phyloP scores from a whole-genome alignment of 352 stramenopile genomes.

The Phytopythium mirpurense region DNA sequence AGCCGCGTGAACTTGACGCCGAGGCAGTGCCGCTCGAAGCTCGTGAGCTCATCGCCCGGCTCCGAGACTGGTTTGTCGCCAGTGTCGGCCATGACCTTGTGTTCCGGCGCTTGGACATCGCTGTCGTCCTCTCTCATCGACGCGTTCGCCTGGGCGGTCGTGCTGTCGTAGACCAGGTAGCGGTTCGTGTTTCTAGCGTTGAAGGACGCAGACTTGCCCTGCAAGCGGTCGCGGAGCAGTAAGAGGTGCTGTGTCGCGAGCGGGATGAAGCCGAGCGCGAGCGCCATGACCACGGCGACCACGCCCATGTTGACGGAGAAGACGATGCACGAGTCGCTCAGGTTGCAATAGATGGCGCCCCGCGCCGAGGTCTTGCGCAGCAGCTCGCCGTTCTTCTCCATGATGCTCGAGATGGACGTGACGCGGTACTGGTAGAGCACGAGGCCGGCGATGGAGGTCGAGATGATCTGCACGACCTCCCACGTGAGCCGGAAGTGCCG shows the following conservation, averaged over 20 bases:
- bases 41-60: constrained; percentile 7
- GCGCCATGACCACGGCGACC: constrained; percentile 13
- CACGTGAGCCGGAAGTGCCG: constrained; percentile 22
- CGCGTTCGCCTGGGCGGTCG: not conserved
- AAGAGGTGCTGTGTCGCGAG: constrained; percentile 6
- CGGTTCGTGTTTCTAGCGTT: not conserved
- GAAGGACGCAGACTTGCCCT: not conserved
- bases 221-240: not conserved
- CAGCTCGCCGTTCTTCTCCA: constrained; percentile 24
- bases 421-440: constrained; percentile 17
- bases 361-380: constrained; percentile 21
- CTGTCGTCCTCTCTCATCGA: not conserved
- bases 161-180: not conserved
- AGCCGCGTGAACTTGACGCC: constrained; percentile 12
- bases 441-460: constrained; percentile 7
- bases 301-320: constrained; percentile 20
- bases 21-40: constrained; percentile 19
- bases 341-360: constrained; percentile 19
- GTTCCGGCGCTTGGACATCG: not conserved
- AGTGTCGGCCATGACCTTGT: not conserved
- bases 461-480: constrained; percentile 22
- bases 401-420: constrained; percentile 15
- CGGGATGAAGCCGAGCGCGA: constrained; percentile 16
- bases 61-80: not conserved
- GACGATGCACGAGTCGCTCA: constrained; percentile 25